Conservation (phyloP, 2,329 filamentous ascomycete genomes). For the Cadophora gregata region DNA sequence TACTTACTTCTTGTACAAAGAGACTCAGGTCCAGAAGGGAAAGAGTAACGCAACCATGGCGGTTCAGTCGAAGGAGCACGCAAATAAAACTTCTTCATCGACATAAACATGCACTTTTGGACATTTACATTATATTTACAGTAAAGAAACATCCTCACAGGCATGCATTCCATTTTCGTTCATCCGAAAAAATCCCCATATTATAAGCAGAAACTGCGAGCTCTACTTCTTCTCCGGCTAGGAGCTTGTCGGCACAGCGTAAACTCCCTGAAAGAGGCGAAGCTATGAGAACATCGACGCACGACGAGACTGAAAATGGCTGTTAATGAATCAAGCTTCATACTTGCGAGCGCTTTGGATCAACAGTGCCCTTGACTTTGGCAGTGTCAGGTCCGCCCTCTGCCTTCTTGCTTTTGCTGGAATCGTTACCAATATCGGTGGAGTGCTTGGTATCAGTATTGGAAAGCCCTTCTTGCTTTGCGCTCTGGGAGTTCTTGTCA, state of each 20-base stretch:
- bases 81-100: neutral
- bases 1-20: neutral
- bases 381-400: conserved; percentile 61
- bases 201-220: conserved; percentile 9
- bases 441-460: conserved; percentile 59
- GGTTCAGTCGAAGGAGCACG: neutral
- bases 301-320: neutral
- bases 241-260: conserved; percentile 30
- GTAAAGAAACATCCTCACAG: conserved; percentile 7
- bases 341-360: conserved; percentile 41
- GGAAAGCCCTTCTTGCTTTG: conserved; percentile 59
- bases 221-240: conserved; percentile 31
- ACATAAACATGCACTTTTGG: neutral
- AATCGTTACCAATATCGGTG: conserved; percentile 49
- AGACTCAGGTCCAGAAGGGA: neutral
- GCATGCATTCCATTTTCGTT: conserved; percentile 2
- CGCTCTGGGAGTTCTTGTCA: conserved; percentile 50
- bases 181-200: conserved; percentile 1
- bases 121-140: conserved; percentile 35
- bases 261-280: conserved; percentile 29
- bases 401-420: conserved; percentile 60
- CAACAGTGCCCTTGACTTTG: conserved; percentile 57
- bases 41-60: neutral
- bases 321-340: conserved; percentile 30
- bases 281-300: conserved; percentile 18